Conservation (phyloP, 1,284 basidiomycete genomes). For the Fomitiporia mediterranea region DNA sequence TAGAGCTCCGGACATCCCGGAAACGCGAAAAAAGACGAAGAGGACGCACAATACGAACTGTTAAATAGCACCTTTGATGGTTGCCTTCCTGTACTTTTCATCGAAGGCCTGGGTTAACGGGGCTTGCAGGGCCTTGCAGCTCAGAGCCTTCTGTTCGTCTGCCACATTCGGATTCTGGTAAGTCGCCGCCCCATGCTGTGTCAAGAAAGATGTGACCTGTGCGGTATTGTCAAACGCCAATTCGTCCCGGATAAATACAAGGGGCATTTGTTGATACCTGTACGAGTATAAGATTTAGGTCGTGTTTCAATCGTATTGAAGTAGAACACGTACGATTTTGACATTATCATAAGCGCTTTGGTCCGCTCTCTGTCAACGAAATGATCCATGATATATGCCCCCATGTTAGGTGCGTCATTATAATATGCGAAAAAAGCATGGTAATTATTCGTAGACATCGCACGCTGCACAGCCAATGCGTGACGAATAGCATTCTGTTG, state of each 20-base stretch:
- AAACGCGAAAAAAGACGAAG: constrained; percentile 14
- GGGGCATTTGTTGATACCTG: constrained; percentile 78
- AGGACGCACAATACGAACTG: constrained; percentile 7
- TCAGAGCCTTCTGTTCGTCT: constrained; percentile 57
- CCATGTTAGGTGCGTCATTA: constrained; percentile 90
- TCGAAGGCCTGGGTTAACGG: constrained; percentile 58
- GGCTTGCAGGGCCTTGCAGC: constrained; percentile 56
- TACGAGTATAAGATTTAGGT: not conserved
- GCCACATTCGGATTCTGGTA: constrained; percentile 63
- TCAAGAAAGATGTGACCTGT: constrained; percentile 69
- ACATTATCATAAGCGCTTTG: constrained; percentile 83
- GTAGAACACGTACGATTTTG: constrained; percentile 72
- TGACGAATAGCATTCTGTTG: constrained; percentile 76
- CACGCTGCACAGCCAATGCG: constrained; percentile 85
- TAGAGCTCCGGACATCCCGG: constrained; percentile 5
- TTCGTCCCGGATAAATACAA: constrained; percentile 75
- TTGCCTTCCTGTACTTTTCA: constrained; percentile 71
- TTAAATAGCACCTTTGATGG: constrained; percentile 57
- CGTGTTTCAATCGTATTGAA: not conserved
- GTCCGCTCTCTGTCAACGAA: constrained; percentile 92
- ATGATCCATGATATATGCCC: constrained; percentile 98
- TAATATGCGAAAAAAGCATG: constrained; percentile 88
- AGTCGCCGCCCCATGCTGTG: constrained; percentile 60
- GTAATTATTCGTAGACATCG: constrained; percentile 91
- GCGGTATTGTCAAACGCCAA: constrained; percentile 76